These are phyloP conservation scores for Gaertneriomyces sp. DNA, from an alignment of 192 early-diverging fungal species.

Conservation along the genomic window DNA sequence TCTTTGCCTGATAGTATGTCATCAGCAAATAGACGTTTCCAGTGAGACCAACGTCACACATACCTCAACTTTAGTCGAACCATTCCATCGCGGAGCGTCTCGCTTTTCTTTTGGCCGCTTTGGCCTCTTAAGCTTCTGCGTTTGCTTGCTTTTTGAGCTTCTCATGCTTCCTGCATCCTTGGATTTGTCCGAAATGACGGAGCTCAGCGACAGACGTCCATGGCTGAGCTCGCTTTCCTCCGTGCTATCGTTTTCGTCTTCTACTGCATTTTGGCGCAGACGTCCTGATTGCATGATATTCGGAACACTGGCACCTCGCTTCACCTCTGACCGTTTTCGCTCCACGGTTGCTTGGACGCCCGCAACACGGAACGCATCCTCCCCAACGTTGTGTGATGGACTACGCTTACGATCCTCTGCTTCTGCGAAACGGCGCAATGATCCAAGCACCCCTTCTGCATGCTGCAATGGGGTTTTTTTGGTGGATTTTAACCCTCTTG, in stretches of 20 bases:
- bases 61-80: slow-evolving; percentile 14
- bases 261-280: not conserved
- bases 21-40: slow-evolving; percentile 1
- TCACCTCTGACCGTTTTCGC: too few relatives aligned
- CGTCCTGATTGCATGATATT: not conserved
- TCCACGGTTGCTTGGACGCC: too few relatives aligned
- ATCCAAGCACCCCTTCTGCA: too few relatives aligned
- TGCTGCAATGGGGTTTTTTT: too few relatives aligned
- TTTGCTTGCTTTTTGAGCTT: slow-evolving; percentile 9
- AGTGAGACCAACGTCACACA: not conserved
- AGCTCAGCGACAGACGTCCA: slow-evolving; percentile 11
- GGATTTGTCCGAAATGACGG: slow-evolving; percentile 11
- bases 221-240: not conserved
- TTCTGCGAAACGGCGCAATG: too few relatives aligned
- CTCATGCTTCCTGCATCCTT: not conserved
- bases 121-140: too few relatives aligned
- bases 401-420: too few relatives aligned
- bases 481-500: too few relatives aligned
- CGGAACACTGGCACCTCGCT: too few relatives aligned
- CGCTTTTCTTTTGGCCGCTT: not conserved
- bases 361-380: too few relatives aligned
- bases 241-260: not conserved
- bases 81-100: slow-evolving; percentile 41
- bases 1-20: not conserved
- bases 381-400: too few relatives aligned